Evolutionary conservation across 176 grass and related monocot genomes (phyloP), one percentile per base, ranked within the genome.

Genomic region (Aegilops speltoides): DNA sequence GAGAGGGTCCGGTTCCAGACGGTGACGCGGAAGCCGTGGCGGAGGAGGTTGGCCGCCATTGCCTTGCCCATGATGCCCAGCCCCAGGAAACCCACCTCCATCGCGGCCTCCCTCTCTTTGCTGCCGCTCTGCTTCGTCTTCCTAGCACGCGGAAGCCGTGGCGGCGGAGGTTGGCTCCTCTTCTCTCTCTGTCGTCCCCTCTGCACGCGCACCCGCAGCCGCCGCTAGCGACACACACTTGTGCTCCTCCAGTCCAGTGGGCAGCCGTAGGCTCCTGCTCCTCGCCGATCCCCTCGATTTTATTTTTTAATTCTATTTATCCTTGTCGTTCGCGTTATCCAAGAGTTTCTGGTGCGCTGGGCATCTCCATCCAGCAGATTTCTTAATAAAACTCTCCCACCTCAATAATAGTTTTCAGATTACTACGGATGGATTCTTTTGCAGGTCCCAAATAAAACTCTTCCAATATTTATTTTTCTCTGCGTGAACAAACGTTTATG

Each of bases 11-110:
- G 89, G 86, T 99, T 99, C 97, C 97, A 96, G 82, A 99, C 97
- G 71, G 97, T 99, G 86, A 99, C 97, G 61, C 90, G 86, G 84
- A 87, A 96, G 76, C 97, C 94, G 69, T 90, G 60, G 76, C 84
- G 87, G 79, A 99, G 94, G 71, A 99, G 92, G 82, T 94, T 96
- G 62, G 88, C 29, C 26, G 94, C 97, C 97, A 96, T 99, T 76
- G 97, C 97, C 73, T 93, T 99, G 23, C 97, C 94, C 94, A 99
- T 99, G 86, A 99, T 99, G 38, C 94, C 94, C 34, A 99, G 84
- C 43, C 97, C 97, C 82, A 94, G 26, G 85, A 99, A 99, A 1
- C 97, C 97, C 20, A 96, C 92, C 94, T 99, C 97, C 97, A 99
- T 96, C 87, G 82, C 77, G 16, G 31, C 78, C 45, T n/a, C 48